Percentiles rank a stretch among this genome's conserved stretches.
phyloP scores from a whole-genome alignment of 805 yeast species.

The Pichia cephalocereana region DNA sequence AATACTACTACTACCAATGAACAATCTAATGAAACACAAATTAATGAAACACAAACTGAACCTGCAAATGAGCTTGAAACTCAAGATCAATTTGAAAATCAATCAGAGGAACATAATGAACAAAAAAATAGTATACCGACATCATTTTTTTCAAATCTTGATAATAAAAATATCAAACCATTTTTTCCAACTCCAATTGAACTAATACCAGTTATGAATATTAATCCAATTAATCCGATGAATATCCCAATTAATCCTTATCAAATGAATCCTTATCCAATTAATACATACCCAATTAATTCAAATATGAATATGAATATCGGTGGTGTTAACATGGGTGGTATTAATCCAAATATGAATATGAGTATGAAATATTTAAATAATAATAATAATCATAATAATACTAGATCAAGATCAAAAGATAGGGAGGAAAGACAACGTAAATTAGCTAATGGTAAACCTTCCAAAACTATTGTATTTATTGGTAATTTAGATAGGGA shows the following conservation, averaged over 20 bases:
- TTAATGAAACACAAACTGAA: no score
- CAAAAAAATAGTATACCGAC: neutral
- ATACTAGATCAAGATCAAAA: slow-evolving; percentile 3
- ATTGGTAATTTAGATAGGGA: slow-evolving; percentile 50
- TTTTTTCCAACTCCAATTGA: slow-evolving; percentile 3
- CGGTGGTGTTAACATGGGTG: no score
- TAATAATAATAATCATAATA: neutral
- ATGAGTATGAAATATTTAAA: neutral
- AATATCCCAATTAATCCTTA: neutral
- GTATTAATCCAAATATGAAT: no score
- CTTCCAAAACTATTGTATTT: slow-evolving; percentile 51
- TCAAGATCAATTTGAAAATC: no score
- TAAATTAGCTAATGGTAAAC: slow-evolving; percentile 38
- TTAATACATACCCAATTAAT: no score
- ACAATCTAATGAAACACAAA: neutral
- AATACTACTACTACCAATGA: neutral
- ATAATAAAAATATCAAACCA: slow-evolving; percentile 4
- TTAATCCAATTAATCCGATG: neutral
- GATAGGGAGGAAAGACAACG: slow-evolving; percentile 23
- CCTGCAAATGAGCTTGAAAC: no score
- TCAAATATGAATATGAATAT: no score
- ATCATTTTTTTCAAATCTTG: slow-evolving; percentile 1
- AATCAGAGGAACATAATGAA: neutral
- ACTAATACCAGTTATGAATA: neutral
- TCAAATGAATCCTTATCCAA: no score